Evolutionary conservation across 768 basidiomycete genomes (phyloP), one percentile per base, ranked within the genome.

Genomic region (Grammothele lineata): DNA sequence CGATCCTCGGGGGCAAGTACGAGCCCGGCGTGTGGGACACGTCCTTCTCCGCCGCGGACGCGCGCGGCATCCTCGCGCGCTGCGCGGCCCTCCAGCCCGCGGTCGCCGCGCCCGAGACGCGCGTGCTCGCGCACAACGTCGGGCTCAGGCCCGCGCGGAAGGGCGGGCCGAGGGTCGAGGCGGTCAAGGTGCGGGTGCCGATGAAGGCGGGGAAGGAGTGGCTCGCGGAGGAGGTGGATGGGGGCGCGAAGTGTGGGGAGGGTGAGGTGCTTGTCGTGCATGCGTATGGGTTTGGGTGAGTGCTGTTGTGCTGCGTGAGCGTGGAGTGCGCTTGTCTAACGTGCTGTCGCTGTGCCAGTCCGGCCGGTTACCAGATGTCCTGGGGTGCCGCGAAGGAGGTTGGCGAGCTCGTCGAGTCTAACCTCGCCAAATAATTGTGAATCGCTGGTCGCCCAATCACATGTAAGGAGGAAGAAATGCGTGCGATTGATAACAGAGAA

Each of bases 251-350:
- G 48, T n/a, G n/a, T n/a, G 34, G 62, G 41, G 62, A 40, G 55
- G 58, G 38, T 49, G 57, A 26, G 19, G 59, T 67, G 56, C 48
- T 55, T 11, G 72, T 81, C 2, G 68, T 80, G 17, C 80, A 83
- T 63, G 77, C 78, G 21, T 83, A 83, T 59, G 81, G 81, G 5
- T 77, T 82, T 30, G 80, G 80, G 75, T 75, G 34, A 44, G 71
- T 56, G 5, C n/a, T 12, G 30, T 32, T 32, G 35, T 8, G 35
- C 7, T 36, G 35, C 18, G 12, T n/a, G 6, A 8, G 6, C 18
- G 17, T n/a, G 35, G 18, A 5, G 14, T 19, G 7, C 8, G 17
- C 18, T 10, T 43, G 19, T 24, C 24, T 32, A 12, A 40, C 34
- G 21, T 26, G 22, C 14, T 17, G 41, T 12, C n/a, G n/a, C n/a